These are phyloP conservation scores for Petunia axillaris DNA, from an alignment of 257 asterid species.

Conservation along the genomic window DNA sequence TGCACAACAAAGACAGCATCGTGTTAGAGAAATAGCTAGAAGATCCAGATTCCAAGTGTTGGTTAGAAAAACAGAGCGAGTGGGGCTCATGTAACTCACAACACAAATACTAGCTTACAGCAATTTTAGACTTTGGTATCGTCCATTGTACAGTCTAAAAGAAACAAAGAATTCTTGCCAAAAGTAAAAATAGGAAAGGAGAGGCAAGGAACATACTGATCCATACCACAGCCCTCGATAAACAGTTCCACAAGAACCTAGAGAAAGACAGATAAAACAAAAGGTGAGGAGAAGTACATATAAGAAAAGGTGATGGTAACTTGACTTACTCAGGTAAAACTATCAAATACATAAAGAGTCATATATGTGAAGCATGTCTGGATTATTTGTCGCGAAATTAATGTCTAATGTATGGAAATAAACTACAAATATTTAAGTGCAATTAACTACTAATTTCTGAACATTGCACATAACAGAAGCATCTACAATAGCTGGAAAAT, in stretches of 20 bases:
- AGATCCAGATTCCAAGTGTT: neutral
- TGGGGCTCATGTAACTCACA: neutral
- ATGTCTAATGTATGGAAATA: neutral
- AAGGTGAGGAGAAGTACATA: slow-evolving; percentile 34
- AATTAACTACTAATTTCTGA: slow-evolving; percentile 9
- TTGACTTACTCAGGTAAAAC: neutral
- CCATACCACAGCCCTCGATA: slow-evolving; percentile 94
- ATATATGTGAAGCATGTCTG: neutral
- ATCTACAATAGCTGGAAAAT: neutral
- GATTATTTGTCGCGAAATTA: neutral
- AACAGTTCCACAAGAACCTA: slow-evolving; percentile 97
- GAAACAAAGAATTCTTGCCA: neutral
- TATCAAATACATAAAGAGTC: neutral
- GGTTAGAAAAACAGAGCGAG: neutral
- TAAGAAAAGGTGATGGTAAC: neutral
- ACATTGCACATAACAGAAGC: neutral
- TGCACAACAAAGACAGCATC: slow-evolving; percentile 39
- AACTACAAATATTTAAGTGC: neutral
- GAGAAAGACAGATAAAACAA: slow-evolving; percentile 25
- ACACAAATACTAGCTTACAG: neutral
- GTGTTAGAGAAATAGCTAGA: slow-evolving; percentile 15
- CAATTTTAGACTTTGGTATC: neutral
- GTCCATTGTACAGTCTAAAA: neutral
- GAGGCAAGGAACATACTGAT: slow-evolving; percentile 78
- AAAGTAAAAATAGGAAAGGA: slow-evolving; percentile 33